phyloP scores from a whole-genome alignment of 2,329 filamentous ascomycete genomes.

The Fusarium scirpi region DNA sequence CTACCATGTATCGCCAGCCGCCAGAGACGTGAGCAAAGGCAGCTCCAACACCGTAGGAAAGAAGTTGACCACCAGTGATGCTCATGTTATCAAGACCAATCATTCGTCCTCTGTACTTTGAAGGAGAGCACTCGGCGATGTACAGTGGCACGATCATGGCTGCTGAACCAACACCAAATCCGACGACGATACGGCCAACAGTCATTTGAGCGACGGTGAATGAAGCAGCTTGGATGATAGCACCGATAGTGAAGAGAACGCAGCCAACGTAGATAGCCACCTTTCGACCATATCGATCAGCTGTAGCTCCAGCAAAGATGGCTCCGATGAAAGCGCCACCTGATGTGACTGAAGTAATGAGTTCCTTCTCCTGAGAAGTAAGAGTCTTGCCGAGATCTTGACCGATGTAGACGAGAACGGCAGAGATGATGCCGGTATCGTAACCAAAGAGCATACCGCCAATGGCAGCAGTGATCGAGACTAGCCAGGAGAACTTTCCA shows the following conservation, averaged over 20 bases:
- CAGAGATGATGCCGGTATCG: slow-evolving; percentile 55
- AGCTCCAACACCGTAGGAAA: slow-evolving; percentile 57
- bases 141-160: slow-evolving; percentile 62
- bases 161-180: slow-evolving; percentile 61
- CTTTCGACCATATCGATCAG: slow-evolving; percentile 46
- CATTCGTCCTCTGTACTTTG: slow-evolving; percentile 62
- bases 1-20: slow-evolving; percentile 66
- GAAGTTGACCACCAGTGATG: slow-evolving; percentile 57
- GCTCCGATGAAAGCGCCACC: slow-evolving; percentile 51
- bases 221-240: slow-evolving; percentile 45
- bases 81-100: slow-evolving; percentile 62
- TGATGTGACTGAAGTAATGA: slow-evolving; percentile 64
- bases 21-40: slow-evolving; percentile 54
- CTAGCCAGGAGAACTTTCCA: slow-evolving; percentile 45
- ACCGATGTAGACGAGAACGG: slow-evolving; percentile 47
- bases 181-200: slow-evolving; percentile 57
- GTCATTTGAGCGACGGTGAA: slow-evolving; percentile 48
- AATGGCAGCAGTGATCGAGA: slow-evolving; percentile 48
- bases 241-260: slow-evolving; percentile 43
- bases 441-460: slow-evolving; percentile 55
- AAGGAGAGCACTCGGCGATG: slow-evolving; percentile 63
- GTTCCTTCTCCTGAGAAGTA: slow-evolving; percentile 59
- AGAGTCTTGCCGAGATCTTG: slow-evolving; percentile 54
- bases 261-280: slow-evolving; percentile 47
- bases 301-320: slow-evolving; percentile 45